phyloP scores from a whole-genome alignment of 192 early-diverging fungal species.

The Funneliformis mosseae region DNA sequence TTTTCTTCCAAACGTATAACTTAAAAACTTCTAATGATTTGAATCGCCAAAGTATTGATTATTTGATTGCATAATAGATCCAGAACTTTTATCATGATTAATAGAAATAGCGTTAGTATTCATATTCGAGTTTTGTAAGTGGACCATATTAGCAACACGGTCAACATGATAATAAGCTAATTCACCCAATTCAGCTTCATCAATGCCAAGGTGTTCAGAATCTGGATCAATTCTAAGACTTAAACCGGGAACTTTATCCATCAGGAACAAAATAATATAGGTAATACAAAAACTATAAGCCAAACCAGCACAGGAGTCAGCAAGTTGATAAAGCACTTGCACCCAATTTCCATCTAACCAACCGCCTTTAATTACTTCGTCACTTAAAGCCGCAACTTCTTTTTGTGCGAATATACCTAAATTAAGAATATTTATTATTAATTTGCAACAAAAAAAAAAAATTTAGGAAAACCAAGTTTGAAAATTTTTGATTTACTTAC shows the following conservation, averaged over 20 bases:
- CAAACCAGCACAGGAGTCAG: slow-evolving; percentile 69
- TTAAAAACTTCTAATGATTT: no score
- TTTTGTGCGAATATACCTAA: slow-evolving; percentile 76
- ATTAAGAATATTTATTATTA: no score
- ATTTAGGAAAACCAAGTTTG: no score
- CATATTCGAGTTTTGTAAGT: no score
- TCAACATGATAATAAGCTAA: slow-evolving; percentile 53
- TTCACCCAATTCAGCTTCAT: slow-evolving; percentile 85
- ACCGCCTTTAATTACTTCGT: slow-evolving; percentile 48
- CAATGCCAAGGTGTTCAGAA: slow-evolving; percentile 70
- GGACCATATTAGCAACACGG: no score
- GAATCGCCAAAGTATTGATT: no score
- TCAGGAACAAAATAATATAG: slow-evolving; percentile 68
- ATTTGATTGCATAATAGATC: no score
- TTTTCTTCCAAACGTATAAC: no score
- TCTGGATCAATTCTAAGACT: slow-evolving; percentile 72
- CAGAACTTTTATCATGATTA: no score
- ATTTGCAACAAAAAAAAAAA: neutral
- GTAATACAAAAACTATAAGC: slow-evolving; percentile 78
- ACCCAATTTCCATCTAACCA: slow-evolving; percentile 60
- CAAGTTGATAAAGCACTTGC: slow-evolving; percentile 81
- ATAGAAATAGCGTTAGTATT: no score
- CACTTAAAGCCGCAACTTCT: slow-evolving; percentile 73
- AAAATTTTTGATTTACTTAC: slow-evolving; percentile 32
- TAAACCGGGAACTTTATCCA: slow-evolving; percentile 83